phyloP scores from a whole-genome alignment of 2,329 filamentous ascomycete species.

The Aureobasidium sp. region DNA sequence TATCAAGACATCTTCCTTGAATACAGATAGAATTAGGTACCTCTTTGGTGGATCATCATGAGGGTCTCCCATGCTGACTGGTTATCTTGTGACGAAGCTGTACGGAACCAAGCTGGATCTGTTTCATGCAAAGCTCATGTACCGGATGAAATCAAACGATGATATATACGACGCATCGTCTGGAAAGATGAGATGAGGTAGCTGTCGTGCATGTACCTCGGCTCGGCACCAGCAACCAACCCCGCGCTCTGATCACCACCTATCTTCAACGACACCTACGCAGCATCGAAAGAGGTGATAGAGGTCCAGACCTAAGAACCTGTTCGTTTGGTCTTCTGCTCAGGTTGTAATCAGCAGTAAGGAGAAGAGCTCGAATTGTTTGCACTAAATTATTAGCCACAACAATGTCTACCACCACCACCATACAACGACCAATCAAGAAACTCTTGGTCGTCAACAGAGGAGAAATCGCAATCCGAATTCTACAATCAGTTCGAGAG shows the following conservation, averaged over 20 bases:
- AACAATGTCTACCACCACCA: background rate
- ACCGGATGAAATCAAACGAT: background rate
- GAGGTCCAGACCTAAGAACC: too few relatives aligned
- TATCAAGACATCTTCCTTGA: too few relatives aligned
- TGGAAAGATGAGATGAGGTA: background rate
- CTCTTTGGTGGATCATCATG: background rate
- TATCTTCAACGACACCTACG: background rate
- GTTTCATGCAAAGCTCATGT: background rate
- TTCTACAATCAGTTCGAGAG: constrained; percentile 54
- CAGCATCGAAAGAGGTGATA: too few relatives aligned
- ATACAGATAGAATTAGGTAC: too few relatives aligned
- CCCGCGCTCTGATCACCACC: background rate
- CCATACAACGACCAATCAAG: constrained; percentile 30
- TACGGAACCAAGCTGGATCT: background rate
- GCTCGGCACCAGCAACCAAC: background rate
- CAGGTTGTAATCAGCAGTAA: too few relatives aligned
- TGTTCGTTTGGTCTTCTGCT: too few relatives aligned
- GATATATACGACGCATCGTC: too few relatives aligned
- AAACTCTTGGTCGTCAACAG: constrained; percentile 51
- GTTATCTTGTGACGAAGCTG: background rate
- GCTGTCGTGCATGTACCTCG: background rate
- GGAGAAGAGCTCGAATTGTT: background rate
- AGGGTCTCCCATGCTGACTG: background rate
- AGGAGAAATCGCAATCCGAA: constrained; percentile 58
- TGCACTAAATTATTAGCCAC: background rate